These are phyloP conservation scores for Colletotrichum musicola DNA, from an alignment of 2,329 filamentous ascomycete species.

Conservation along the genomic window DNA sequence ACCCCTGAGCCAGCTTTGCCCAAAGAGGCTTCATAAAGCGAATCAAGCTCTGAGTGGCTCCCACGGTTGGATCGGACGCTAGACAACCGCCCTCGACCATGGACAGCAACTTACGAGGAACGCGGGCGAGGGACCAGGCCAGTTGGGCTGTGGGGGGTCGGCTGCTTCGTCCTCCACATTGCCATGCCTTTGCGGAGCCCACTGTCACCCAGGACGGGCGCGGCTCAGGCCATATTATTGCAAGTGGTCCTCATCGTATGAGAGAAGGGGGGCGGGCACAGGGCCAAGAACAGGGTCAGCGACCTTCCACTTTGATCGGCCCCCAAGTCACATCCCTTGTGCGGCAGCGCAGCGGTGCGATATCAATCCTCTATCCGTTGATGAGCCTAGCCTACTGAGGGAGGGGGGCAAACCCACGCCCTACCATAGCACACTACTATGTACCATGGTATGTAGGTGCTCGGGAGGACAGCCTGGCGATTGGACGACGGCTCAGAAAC, in stretches of 20 bases:
- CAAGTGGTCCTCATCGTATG: slow-evolving; percentile 29
- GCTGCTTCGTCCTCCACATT: slow-evolving; percentile 29
- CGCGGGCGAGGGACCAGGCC: slow-evolving; percentile 13
- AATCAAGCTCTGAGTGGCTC: slow-evolving; percentile 38
- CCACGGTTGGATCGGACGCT: slow-evolving; percentile 34
- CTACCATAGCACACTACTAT: no score
- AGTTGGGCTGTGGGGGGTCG: slow-evolving; percentile 10
- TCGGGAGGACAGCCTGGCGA: slow-evolving; percentile 2
- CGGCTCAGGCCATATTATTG: slow-evolving; percentile 34
- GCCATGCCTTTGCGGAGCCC: slow-evolving; percentile 35
- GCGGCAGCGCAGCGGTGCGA: slow-evolving; percentile 21
- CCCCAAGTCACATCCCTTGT: slow-evolving; percentile 37
- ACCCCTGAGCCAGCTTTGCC: slow-evolving; percentile 17
- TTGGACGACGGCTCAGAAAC: slow-evolving; percentile 2
- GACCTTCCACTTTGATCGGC: slow-evolving; percentile 38
- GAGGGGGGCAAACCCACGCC: no score
- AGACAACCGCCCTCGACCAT: slow-evolving; percentile 28
- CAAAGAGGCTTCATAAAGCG: slow-evolving; percentile 41
- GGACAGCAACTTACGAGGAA: slow-evolving; percentile 25
- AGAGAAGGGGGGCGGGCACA: slow-evolving; percentile 18
- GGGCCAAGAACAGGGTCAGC: slow-evolving; percentile 24
- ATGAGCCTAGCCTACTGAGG: slow-evolving; percentile 6
- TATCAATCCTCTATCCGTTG: slow-evolving; percentile 9
- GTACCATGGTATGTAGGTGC: background rate
- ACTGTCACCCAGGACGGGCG: slow-evolving; percentile 30